phyloP scores from a whole-genome alignment of 192 early-diverging fungal species.

The Funneliformis mosseae region DNA sequence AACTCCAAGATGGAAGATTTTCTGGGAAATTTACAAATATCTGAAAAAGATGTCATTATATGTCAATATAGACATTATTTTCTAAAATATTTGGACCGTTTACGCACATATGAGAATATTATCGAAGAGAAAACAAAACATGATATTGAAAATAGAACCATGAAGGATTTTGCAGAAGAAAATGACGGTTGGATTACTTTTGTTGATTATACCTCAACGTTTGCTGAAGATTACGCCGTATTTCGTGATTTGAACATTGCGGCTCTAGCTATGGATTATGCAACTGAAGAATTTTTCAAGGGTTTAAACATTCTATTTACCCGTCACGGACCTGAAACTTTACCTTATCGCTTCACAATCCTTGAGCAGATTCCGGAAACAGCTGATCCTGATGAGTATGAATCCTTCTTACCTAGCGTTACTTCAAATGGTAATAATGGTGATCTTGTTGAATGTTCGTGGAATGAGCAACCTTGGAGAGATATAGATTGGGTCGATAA shows the following conservation, averaged over 20 bases:
- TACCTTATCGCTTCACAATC: conserved; percentile 65
- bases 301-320: conserved; percentile 65
- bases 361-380: conserved; percentile 63
- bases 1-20: neutral
- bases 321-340: conserved; percentile 57
- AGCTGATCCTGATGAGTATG: conserved; percentile 49
- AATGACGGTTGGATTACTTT: conserved; percentile 3
- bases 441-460: conserved; percentile 40
- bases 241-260: conserved; percentile 70
- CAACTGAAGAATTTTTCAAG: conserved; percentile 54
- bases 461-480: conserved; percentile 58
- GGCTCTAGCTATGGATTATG: conserved; percentile 57
- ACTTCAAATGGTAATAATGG: conserved; percentile 22
- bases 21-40: conserved; percentile 26
- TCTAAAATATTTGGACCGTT: conserved; percentile 62
- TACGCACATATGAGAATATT: conserved; percentile 65
- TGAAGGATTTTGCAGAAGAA: conserved; percentile 10
- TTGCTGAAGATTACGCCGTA: conserved; percentile 50
- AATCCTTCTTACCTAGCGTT: conserved; percentile 41
- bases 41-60: conserved; percentile 43
- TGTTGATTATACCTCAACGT: conserved; percentile 33
- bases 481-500: conserved; percentile 62
- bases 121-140: conserved; percentile 27
- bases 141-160: neutral
- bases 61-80: conserved; percentile 57